phyloP scores from a whole-genome alignment of 805 yeast genomes.

The Kodamaea jinghongensis region DNA sequence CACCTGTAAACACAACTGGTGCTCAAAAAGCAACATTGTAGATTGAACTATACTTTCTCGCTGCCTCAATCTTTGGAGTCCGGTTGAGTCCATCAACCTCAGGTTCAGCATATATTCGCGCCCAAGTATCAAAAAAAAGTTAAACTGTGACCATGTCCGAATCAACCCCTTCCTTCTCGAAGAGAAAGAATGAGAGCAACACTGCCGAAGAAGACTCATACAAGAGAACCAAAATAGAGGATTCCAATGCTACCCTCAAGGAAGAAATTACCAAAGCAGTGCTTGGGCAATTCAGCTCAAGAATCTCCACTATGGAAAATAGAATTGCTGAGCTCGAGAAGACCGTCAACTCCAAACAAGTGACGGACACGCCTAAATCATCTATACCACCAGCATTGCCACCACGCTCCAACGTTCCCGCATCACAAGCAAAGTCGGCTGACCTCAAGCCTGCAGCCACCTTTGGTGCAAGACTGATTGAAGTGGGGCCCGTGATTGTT shows the following conservation, averaged over 20 bases:
- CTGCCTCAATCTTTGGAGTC: too few relatives aligned
- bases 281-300: conserved; percentile 12
- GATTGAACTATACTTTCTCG: too few relatives aligned
- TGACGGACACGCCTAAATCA: background rate
- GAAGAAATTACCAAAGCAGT: too few relatives aligned
- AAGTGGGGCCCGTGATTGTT: conserved; percentile 8
- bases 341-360: conserved; percentile 6
- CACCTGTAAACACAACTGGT: too few relatives aligned
- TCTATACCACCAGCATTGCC: conserved; percentile 4
- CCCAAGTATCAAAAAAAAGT: too few relatives aligned
- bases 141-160: too few relatives aligned
- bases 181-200: background rate
- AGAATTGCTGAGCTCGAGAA: conserved; percentile 18
- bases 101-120: background rate
- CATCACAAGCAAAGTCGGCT: too few relatives aligned
- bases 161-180: background rate
- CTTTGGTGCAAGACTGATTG: conserved; percentile 15
- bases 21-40: too few relatives aligned
- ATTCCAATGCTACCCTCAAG: too few relatives aligned
- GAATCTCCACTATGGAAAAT: conserved; percentile 18
- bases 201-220: background rate
- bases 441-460: conserved; percentile 11
- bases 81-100: too few relatives aligned
- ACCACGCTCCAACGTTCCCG: too few relatives aligned
- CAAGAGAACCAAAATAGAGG: too few relatives aligned